phyloP scores from a whole-genome alignment of 768 basidiomycete genomes.

The Tricholoma terreum region DNA sequence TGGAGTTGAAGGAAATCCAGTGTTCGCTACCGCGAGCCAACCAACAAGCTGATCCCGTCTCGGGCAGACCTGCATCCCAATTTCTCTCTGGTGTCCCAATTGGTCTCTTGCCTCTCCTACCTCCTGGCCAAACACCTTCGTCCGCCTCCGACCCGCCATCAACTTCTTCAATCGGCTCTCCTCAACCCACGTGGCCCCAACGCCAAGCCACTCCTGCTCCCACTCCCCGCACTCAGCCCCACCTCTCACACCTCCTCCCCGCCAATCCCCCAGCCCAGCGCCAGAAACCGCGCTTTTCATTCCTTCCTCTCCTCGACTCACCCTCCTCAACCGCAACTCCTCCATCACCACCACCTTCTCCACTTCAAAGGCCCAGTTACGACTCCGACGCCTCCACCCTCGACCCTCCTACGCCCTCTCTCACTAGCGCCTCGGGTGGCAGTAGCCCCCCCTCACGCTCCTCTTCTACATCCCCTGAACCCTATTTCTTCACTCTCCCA shows the following conservation, averaged over 20 bases:
- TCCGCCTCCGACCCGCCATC: not conserved
- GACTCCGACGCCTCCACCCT: conserved; percentile 28
- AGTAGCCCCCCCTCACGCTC: conserved; percentile 35
- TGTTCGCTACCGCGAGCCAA: conserved; percentile 58
- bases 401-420: conserved; percentile 35
- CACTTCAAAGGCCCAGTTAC: conserved; percentile 20
- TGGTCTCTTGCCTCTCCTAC: conserved; percentile 54
- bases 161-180: conserved; percentile 5
- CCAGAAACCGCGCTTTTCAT: conserved; percentile 31
- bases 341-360: conserved; percentile 16
- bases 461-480: conserved; percentile 31
- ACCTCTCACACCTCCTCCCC: conserved; percentile 32
- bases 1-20: conserved; percentile 69
- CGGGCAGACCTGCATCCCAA: conserved; percentile 37
- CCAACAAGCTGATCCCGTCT: conserved; percentile 43
- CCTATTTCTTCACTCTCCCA: conserved; percentile 28
- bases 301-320: conserved; percentile 37
- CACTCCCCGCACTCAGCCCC: conserved; percentile 12
- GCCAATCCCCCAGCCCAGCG: conserved; percentile 16
- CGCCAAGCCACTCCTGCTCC: conserved; percentile 8
- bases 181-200: conserved; percentile 9
- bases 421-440: conserved; percentile 35
- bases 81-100: conserved; percentile 59
- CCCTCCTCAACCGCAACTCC: conserved; percentile 18
- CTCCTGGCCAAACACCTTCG: conserved; percentile 3